Percentiles rank a stretch among this genome's conserved stretches.
Conservation (phyloP, 805 yeast species). For the Saturnispora diversa region DNA sequence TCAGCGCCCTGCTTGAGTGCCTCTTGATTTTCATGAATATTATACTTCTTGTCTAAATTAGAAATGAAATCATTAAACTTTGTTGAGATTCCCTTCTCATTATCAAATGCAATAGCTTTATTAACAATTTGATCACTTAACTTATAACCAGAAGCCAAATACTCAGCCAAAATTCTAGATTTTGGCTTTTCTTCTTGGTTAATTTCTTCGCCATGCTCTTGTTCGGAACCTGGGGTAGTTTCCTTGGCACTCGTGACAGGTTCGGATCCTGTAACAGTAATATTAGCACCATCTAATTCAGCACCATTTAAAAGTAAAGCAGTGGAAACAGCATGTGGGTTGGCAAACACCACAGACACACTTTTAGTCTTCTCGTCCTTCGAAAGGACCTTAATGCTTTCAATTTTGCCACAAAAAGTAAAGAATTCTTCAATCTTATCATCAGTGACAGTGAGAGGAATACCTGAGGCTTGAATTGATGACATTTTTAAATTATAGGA, state of each 20-base stretch:
- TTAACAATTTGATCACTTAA: constrained; percentile 54
- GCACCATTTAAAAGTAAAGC: constrained; percentile 69
- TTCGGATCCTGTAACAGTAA: constrained; percentile 32
- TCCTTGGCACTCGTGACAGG: constrained; percentile 16
- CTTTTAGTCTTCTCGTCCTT: constrained; percentile 30
- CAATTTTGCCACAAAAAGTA: constrained; percentile 61
- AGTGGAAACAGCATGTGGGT: constrained; percentile 56
- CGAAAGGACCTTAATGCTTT: constrained; percentile 28
- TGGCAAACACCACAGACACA: constrained; percentile 46
- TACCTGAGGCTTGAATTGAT: constrained; percentile 47
- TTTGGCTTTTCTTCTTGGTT: constrained; percentile 74
- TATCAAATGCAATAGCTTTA: constrained; percentile 56
- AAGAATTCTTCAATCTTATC: constrained; percentile 58
- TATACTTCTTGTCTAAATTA: constrained; percentile 52
- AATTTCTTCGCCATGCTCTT: constrained; percentile 36
- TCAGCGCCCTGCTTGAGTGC: constrained; percentile 13
- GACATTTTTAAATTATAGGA: constrained; percentile 19
- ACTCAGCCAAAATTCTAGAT: constrained; percentile 65
- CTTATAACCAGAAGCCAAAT: constrained; percentile 64
- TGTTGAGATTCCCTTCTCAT: constrained; percentile 51
- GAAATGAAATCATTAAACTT: constrained; percentile 50
- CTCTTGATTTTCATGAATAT: constrained; percentile 45
- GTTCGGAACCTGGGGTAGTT: constrained; percentile 9
- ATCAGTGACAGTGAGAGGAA: constrained; percentile 42
- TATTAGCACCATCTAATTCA: constrained; percentile 52